phyloP scores from a whole-genome alignment of 2,329 filamentous ascomycete species.

The Tolypocladium amazonense region DNA sequence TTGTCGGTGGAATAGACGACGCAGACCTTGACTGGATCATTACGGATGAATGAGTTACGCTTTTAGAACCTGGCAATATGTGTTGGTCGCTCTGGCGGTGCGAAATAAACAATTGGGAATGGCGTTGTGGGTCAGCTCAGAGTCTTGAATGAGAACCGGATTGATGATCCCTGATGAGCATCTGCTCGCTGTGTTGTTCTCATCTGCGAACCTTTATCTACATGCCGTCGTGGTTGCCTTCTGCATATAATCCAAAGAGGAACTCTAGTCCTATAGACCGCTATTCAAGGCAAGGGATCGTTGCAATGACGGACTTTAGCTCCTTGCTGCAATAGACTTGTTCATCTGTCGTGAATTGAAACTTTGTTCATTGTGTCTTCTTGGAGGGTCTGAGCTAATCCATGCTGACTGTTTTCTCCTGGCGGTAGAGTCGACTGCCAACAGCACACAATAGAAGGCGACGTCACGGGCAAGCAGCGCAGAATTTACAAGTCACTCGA shows the following conservation, averaged over 20 bases:
- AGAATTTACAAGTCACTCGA: neutral
- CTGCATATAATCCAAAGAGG: too few relatives aligned
- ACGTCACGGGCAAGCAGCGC: neutral
- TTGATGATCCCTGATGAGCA: neutral
- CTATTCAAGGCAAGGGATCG: neutral
- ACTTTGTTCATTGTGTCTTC: too few relatives aligned
- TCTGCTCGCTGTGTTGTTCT: neutral
- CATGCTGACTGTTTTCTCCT: neutral
- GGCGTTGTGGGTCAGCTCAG: neutral
- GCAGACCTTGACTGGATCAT: neutral
- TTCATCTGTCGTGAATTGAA: neutral
- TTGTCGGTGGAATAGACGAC: conserved; percentile 43
- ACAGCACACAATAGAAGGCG: neutral
- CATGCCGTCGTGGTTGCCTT: neutral
- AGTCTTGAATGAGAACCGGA: neutral
- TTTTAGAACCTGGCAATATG: neutral
- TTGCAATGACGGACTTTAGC: neutral
- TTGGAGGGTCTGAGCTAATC: too few relatives aligned
- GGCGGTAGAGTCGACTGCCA: neutral
- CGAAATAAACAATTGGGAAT: neutral
- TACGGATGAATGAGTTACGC: neutral
- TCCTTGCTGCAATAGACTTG: neutral
- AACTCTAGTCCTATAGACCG: too few relatives aligned
- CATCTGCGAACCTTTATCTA: neutral
- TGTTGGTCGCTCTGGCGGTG: neutral